These are phyloP conservation scores for Pseudopyrenochaeta lycopersici DNA, from an alignment of 2,329 filamentous ascomycete genomes.

Conservation along the genomic window DNA sequence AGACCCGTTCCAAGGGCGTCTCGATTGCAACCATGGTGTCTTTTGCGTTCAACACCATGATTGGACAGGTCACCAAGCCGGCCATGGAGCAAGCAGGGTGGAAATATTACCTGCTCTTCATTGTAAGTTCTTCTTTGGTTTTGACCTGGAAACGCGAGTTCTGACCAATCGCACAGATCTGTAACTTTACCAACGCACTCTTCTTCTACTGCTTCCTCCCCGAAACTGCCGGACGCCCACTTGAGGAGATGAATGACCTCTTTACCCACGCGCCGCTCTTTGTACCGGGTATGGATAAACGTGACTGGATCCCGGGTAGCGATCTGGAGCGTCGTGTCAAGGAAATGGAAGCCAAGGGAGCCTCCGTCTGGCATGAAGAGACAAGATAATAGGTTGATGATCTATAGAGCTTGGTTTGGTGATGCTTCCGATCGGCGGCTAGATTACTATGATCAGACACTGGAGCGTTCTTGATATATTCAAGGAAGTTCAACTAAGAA, in stretches of 20 bases:
- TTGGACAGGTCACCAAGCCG: conserved; percentile 72
- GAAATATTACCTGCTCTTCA: conserved; percentile 68
- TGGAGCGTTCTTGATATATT: no score
- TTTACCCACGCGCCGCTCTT: conserved; percentile 73
- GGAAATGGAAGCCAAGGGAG: conserved; percentile 65
- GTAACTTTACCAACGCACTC: conserved; percentile 73
- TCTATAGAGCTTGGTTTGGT: neutral
- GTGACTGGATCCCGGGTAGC: conserved; percentile 58
- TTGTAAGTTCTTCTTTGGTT: conserved; percentile 48
- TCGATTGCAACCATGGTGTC: conserved; percentile 76
- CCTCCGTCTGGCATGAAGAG: conserved; percentile 30
- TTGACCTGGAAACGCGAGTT: neutral
- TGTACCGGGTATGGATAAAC: conserved; percentile 65
- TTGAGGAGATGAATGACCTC: conserved; percentile 74
- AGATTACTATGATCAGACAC: no score
- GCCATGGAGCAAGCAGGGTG: conserved; percentile 66
- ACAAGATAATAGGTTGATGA: neutral
- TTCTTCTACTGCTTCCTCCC: conserved; percentile 75
- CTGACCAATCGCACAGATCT: conserved; percentile 54
- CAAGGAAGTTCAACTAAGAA: no score
- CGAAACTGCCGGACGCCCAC: conserved; percentile 69
- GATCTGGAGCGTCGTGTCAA: conserved; percentile 68
- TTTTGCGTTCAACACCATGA: conserved; percentile 81
- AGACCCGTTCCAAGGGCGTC: conserved; percentile 77
- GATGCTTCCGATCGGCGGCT: no score